Evolutionary conservation across 2,329 filamentous ascomycete genomes (phyloP), one percentile per base, ranked within the genome.

Genomic region (Xylaria multiplex): DNA sequence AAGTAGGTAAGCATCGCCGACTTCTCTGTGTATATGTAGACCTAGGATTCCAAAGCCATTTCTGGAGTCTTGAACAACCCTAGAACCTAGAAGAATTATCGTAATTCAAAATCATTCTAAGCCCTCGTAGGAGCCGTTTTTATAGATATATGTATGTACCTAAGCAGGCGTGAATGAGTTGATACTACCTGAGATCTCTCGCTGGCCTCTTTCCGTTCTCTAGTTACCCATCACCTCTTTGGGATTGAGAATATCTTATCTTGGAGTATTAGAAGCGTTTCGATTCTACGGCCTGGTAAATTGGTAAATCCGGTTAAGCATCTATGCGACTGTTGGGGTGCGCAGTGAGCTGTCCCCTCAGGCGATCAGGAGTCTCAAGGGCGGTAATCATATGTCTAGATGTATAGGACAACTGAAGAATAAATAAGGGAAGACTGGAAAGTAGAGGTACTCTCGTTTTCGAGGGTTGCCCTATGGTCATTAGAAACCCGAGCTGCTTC

Each of bases 231-330:
- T 11, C 48, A 14, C 52, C 45, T 27, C 37, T 22, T n/a, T 13
- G 3, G 22, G 9, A 40, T 58, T 22, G 37, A 53, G 19, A 45
- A n/a, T 57, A 56, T 54, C 48, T 48, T 13, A 19, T 50, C 45
- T 30, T 14, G 35, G 37, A 27, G 60, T 62, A 27, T 66, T 60
- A 66, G 50, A 46, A 50, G 60, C 43, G 64, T 66, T 66, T 67
- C 57, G 56, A 64, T 62, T 62, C 35, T 27, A 22, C 65, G 65
- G 62, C 62, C 63, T 65, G 53, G 62, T 49, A 24, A 58, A 62
- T 65, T 65, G 53, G 62, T 49, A 24, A 58, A 62, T 65, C 58
- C 65, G 58, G 61, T 32, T 50, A 54, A 58, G 61, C 43, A 16
- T 24, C 45, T 22, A 65, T 62, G 58, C 53, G 37, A 46, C 32